Conservation (phyloP, 768 basidiomycete species). For the Daedalea quercina region DNA sequence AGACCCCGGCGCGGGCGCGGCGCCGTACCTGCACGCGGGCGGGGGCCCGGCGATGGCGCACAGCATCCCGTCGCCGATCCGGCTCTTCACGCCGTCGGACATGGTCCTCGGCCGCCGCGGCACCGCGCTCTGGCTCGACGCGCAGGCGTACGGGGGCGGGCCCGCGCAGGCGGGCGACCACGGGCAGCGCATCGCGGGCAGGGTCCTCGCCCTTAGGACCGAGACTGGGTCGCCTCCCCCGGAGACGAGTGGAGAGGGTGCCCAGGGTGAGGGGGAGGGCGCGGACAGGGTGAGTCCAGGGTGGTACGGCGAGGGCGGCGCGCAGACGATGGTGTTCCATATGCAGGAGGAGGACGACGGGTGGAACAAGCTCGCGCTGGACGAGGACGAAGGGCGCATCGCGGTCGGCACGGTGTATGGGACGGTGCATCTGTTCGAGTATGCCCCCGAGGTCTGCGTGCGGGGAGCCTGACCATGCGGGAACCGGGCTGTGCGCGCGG, state of each 20-base stretch:
- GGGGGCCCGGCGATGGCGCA: conserved; percentile 11
- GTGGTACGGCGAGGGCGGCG: conserved; percentile 21
- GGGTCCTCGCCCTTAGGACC: conserved; percentile 18
- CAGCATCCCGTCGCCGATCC: conserved; percentile 31
- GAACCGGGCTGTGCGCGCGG: too few relatives aligned
- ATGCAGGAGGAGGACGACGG: conserved; percentile 37
- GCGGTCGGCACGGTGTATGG: conserved; percentile 35
- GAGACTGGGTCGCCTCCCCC: too few relatives aligned
- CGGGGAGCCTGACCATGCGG: not conserved
- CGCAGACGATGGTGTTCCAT: conserved; percentile 36
- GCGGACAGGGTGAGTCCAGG: conserved; percentile 8
- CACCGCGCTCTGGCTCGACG: conserved; percentile 63
- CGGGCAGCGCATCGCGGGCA: conserved; percentile 58
- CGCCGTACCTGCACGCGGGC: conserved; percentile 5
- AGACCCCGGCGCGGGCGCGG: not conserved
- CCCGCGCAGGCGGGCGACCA: conserved; percentile 25
- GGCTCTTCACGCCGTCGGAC: conserved; percentile 47
- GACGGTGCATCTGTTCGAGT: conserved; percentile 44
- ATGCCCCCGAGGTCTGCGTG: conserved; percentile 16
- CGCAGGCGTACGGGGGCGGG: conserved; percentile 39
- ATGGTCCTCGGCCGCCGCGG: conserved; percentile 52
- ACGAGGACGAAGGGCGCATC: conserved; percentile 31
- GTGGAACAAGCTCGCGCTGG: conserved; percentile 40
- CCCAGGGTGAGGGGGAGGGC: not conserved
- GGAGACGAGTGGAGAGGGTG: not conserved